Conservation (phyloP, 2,329 filamentous ascomycete genomes). For the Penicillium sp. region DNA sequence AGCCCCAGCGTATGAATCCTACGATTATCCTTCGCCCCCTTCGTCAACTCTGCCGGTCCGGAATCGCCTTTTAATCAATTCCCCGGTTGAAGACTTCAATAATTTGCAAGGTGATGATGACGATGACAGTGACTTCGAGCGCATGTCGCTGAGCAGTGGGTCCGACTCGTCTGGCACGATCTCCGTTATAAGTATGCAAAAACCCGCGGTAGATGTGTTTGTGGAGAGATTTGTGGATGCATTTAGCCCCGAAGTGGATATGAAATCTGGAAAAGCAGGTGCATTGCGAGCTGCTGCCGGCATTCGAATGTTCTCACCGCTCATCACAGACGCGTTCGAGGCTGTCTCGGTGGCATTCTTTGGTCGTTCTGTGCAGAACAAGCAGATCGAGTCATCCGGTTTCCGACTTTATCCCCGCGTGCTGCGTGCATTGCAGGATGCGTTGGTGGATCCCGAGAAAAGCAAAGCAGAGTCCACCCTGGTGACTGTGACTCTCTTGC, state of each 20-base stretch:
- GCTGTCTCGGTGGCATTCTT: slow-evolving; percentile 42
- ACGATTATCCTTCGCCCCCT: slow-evolving; percentile 6
- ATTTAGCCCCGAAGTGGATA: slow-evolving; percentile 40
- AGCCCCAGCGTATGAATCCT: slow-evolving; percentile 20
- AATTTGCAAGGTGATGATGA: slow-evolving; percentile 13
- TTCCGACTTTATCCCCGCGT: slow-evolving; percentile 38
- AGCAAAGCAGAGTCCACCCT: slow-evolving; percentile 40
- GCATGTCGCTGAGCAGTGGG: slow-evolving; percentile 25
- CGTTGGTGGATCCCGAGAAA: slow-evolving; percentile 36
- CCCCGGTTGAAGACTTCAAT: slow-evolving; percentile 17
- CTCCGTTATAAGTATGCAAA: slow-evolving; percentile 22
- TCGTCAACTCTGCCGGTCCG: slow-evolving; percentile 13
- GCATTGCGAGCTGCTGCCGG: slow-evolving; percentile 39
- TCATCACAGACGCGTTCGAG: slow-evolving; percentile 39
- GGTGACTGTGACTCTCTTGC: slow-evolving; percentile 40
- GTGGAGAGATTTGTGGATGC: slow-evolving; percentile 43
- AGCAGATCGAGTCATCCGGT: slow-evolving; percentile 35
- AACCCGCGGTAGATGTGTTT: slow-evolving; percentile 36
- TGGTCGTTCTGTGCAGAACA: slow-evolving; percentile 38
- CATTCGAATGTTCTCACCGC: slow-evolving; percentile 43
- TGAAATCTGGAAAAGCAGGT: slow-evolving; percentile 36
- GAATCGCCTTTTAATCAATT: not conserved
- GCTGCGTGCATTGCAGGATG: slow-evolving; percentile 39
- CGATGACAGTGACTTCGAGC: slow-evolving; percentile 14
- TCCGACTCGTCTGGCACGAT: slow-evolving; percentile 29